Percentiles rank a stretch among this genome's conserved stretches.
Conservation (phyloP, 148 eudicot species). For the Pouteria glomerata region DNA sequence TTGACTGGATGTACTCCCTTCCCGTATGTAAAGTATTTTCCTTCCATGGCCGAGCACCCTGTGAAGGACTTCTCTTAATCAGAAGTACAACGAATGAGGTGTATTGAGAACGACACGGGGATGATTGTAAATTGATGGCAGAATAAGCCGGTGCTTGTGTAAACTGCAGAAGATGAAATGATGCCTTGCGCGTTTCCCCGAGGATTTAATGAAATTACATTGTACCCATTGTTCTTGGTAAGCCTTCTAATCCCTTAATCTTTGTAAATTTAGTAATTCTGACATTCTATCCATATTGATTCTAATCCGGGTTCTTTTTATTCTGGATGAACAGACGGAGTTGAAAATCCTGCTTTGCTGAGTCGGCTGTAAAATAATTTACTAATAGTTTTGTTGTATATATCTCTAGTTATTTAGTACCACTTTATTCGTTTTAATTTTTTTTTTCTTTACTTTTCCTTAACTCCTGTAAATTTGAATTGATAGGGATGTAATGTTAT, state of each 20-base stretch:
- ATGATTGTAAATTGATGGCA: background rate
- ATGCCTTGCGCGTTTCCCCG: too few species aligned
- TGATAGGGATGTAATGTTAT: background rate
- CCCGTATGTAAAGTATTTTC: background rate
- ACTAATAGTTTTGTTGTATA: background rate
- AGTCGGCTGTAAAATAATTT: background rate
- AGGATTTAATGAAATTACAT: background rate
- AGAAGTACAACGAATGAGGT: background rate
- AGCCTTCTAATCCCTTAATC: background rate
- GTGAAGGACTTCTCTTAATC: background rate
- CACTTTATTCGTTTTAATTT: background rate
- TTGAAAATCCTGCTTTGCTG: background rate
- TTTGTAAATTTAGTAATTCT: background rate
- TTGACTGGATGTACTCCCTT: background rate
- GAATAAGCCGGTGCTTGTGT: background rate
- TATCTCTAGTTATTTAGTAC: background rate
- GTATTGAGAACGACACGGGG: background rate
- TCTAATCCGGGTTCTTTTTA: constrained; percentile 1
- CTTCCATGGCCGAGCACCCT: background rate
- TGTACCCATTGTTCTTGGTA: background rate
- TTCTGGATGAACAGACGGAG: background rate
- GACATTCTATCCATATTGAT: background rate
- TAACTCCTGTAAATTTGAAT: background rate
- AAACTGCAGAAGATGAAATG: too few species aligned
- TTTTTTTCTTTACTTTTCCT: background rate